Evolutionary conservation across 2,329 filamentous ascomycete species (phyloP), one percentile per base, ranked within the genome.

Genomic region (Tolypocladium amazonense): DNA sequence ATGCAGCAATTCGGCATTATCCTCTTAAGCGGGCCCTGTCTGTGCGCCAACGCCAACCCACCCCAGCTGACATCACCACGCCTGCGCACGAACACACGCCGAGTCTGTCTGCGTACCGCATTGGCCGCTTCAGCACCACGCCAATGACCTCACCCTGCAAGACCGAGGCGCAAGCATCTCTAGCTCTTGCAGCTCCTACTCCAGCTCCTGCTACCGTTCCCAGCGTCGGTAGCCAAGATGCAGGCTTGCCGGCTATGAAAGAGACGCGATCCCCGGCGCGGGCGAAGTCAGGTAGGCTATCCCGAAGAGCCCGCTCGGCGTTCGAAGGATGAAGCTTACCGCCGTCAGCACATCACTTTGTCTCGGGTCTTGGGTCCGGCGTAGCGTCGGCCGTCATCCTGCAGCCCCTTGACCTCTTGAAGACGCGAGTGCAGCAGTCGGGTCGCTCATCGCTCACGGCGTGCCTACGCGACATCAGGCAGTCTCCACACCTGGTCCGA

Each of bases 351-450:
- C 92, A 90, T 72, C 94, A 97, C 77, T 96, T 97, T 73, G 76
- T 88, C 65, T 93, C 92, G 64, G 94, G 94, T 63, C 84, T 97
- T 59, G 85, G 85, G 69, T 97, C 92, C 9, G 94, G 94, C 68
- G 82, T 96, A 57, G 84, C 90, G 64, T 94, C 92, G 58, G 92
- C 94, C 59, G 86, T 96, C 61, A 86, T 97, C 59, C 84, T 99
- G 20, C 94, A 99, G 74, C 94, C 94, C 33, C 89, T 94, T 69
- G 94, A 99, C 75, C 87, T 99, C 4, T 86, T 99, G 71, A 99
- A 99, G 76, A 99, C 94, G 37, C 88, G 94, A 55, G 87, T 97
- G 47, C 94, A 99, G 72, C 94, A 97, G 74, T 90, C 90, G 39
- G 85, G 85, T 56, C 81, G 83, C 52, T 82, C 84, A 65, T 85